Evolutionary conservation across 2,329 filamentous ascomycete species (phyloP), one percentile per base, ranked within the genome.

Genomic region (Amauroascus niger): DNA sequence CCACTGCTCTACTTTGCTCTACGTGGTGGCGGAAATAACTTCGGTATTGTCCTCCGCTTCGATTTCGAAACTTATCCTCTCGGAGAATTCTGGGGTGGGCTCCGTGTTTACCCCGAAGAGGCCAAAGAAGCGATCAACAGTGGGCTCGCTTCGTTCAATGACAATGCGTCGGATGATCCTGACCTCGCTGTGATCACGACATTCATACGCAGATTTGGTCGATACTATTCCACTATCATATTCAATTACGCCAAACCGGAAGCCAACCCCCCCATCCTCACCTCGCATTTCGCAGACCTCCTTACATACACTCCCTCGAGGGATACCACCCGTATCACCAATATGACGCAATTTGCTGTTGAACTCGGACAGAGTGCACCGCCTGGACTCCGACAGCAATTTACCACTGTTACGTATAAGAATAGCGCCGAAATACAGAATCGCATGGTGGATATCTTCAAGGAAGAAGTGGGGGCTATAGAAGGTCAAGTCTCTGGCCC

Each of bases 1-100:
- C 20, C 62, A 0, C 75, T 77, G 43, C 65, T 78, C 1, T 78
- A 76, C 63, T 78, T 74, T 74, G 73, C 69, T 16, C 55, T 76
- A 28, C 64, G 67, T 5, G 74, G 74, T n/a, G 74, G 73, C 1
- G 72, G 72, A 0, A 69, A 73, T 55, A 74, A 71, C 52, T 76
- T 59, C 46, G 58, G 58, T 24, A 62, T 71, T 39, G 67, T 72
- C 52, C 69, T 73, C 14, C 63, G 61, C 8, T 71, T 71, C 55
- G 68, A 73, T 20, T 45, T 52, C 41, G 30, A 52, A 28, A 46
- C 70, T 71, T 0, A 67, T 69, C 44, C 62, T 66, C 1, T 67
- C 63, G 6, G 35, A 2, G 30, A 64, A 1, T 63, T 76, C 49
- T 73, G 70, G 67, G 72, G 69, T 32, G 70, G 71, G 6, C 52